These are phyloP conservation scores for Rhodamnia rubescens DNA, from an alignment of 345 rosid genomes.

Conservation along the genomic window DNA sequence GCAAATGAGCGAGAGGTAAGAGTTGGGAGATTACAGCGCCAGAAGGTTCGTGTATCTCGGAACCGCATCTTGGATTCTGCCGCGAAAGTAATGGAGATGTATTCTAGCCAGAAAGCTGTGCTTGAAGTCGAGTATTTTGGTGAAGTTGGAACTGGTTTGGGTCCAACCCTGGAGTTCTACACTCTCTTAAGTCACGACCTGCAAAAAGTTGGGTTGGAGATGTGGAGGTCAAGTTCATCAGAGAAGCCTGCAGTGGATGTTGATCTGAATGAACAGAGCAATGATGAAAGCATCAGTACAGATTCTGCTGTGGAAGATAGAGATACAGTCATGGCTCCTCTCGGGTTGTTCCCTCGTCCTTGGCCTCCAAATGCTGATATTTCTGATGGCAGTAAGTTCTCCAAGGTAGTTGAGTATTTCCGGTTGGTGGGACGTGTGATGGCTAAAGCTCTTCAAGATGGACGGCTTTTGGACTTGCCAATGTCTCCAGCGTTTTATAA, in stretches of 20 bases:
- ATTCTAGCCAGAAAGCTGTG: conserved; percentile 95
- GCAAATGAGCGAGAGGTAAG: conserved; percentile 83
- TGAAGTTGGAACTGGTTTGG: conserved; percentile 99
- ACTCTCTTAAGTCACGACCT: conserved; percentile 92
- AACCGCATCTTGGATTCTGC: conserved; percentile 98
- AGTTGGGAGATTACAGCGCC: conserved; percentile 94
- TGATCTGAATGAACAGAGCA: conserved; percentile 43
- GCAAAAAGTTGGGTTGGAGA: conserved; percentile 71
- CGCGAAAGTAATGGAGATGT: conserved; percentile 99
- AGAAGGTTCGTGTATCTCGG: conserved; percentile 97
- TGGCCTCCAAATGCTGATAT: conserved; percentile 69
- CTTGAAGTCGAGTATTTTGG: conserved; percentile 99
- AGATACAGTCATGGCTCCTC: conserved; percentile 59
- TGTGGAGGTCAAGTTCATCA: conserved; percentile 80
- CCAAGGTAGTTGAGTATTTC: conserved; percentile 70
- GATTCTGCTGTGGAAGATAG: conserved; percentile 23
- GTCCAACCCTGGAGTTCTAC: conserved; percentile 97
- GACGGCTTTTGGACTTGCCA: conserved; percentile 87
- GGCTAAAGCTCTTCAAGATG: conserved; percentile 99
- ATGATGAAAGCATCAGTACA: conserved; percentile 17
- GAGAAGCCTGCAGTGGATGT: conserved; percentile 43
- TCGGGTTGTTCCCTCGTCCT: conserved; percentile 91
- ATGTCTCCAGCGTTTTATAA: conserved; percentile 77
- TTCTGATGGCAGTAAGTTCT: conserved; percentile 67
- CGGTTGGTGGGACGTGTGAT: conserved; percentile 89